These are phyloP conservation scores for Tricholoma furcatifolium DNA, from an alignment of 768 basidiomycete genomes.

Conservation along the genomic window DNA sequence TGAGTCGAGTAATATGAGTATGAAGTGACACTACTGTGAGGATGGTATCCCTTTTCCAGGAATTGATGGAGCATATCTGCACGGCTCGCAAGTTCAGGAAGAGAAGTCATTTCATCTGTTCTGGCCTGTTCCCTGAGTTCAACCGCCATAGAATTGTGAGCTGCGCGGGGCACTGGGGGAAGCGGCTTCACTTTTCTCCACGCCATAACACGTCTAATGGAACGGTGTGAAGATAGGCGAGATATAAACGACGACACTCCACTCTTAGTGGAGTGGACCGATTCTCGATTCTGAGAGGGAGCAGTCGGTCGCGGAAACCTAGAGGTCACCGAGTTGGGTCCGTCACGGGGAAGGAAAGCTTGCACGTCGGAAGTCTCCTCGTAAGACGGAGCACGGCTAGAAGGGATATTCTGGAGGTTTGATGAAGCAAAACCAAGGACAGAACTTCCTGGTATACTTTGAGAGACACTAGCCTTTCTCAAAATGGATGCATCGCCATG, in stretches of 20 bases:
- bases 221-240: slow-evolving; percentile 40
- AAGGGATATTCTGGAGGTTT: slow-evolving; percentile 21
- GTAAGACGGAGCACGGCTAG: not conserved
- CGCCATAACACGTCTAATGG: slow-evolving; percentile 33
- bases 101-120: slow-evolving; percentile 44
- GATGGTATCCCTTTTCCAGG: slow-evolving; percentile 52
- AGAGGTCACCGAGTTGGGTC: not conserved
- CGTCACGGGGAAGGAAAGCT: not conserved
- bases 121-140: slow-evolving; percentile 42
- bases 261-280: slow-evolving; percentile 46
- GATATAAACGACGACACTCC: slow-evolving; percentile 52
- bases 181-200: slow-evolving; percentile 54
- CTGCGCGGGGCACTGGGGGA: slow-evolving; percentile 56
- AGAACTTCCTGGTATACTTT: slow-evolving; percentile 18
- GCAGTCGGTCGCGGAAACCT: slow-evolving; percentile 16
- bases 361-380: slow-evolving; percentile 2
- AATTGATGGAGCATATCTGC: slow-evolving; percentile 47
- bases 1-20: slow-evolving; percentile 23
- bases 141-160: slow-evolving; percentile 40
- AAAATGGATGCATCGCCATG: slow-evolving; percentile 27
- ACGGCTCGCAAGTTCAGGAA: slow-evolving; percentile 52
- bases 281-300: slow-evolving; percentile 30
- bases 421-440: slow-evolving; percentile 33
- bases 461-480: slow-evolving; percentile 25
- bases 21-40: slow-evolving; percentile 43